Conservation (phyloP, 805 yeast genomes). For the Saturnispora sanitii region DNA sequence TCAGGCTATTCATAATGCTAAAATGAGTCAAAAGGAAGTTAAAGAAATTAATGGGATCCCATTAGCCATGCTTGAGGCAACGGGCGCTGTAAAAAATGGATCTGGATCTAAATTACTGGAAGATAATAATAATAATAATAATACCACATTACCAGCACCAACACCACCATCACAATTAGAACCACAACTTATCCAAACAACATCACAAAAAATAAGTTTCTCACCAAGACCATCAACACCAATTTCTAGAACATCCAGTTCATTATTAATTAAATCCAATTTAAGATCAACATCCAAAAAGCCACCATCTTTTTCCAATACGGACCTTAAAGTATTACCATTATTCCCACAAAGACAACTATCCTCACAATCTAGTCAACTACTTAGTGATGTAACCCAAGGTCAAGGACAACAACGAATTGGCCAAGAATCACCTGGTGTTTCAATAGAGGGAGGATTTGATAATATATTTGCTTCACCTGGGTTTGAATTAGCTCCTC, state of each 20-base stretch:
- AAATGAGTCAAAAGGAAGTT: slow-evolving; percentile 43
- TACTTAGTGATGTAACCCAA: neutral
- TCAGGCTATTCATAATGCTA: slow-evolving; percentile 56
- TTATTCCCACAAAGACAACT: slow-evolving; percentile 8
- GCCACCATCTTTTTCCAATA: no score
- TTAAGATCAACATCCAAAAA: no score
- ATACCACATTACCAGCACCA: neutral
- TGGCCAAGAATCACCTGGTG: slow-evolving; percentile 1
- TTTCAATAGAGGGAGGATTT: slow-evolving; percentile 6
- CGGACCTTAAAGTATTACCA: slow-evolving; percentile 8
- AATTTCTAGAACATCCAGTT: neutral
- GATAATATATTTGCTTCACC: slow-evolving; percentile 11
- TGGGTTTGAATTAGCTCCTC: neutral
- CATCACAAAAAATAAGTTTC: neutral
- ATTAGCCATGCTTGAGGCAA: slow-evolving; percentile 56
- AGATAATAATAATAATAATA: neutral
- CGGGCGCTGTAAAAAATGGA: no score
- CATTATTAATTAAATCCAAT: no score
- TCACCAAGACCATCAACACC: neutral
- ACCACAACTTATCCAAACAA: no score
- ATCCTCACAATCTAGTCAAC: neutral
- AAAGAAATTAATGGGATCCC: slow-evolving; percentile 32
- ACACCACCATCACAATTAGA: no score
- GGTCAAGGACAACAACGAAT: no score
- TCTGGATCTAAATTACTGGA: no score